These are phyloP conservation scores for Pyricularia sp. DNA, from an alignment of 2,329 filamentous ascomycete species.

Conservation along the genomic window DNA sequence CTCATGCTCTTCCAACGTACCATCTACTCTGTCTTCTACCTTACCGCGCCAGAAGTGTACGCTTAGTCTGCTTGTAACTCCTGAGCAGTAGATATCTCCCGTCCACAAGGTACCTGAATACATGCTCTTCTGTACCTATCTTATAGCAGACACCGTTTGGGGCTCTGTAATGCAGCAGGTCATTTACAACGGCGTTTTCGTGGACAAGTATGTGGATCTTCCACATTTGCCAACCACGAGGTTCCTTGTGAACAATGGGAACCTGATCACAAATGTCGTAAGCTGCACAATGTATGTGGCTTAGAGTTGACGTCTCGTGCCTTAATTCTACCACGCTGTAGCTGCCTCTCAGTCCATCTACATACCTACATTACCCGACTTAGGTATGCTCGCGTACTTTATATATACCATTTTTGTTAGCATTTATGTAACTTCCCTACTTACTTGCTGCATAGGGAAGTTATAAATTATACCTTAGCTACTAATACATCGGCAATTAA, in stretches of 20 bases:
- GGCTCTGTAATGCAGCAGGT: too few species aligned
- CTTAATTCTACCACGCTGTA: not conserved
- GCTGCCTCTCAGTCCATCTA: not conserved
- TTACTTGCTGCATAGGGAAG: too few species aligned
- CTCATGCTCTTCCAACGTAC: not conserved
- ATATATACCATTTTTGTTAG: too few species aligned
- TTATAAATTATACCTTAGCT: too few species aligned
- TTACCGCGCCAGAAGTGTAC: not conserved
- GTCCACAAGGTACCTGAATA: too few species aligned
- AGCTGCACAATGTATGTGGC: not conserved
- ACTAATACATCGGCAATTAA: too few species aligned
- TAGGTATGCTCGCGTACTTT: not conserved
- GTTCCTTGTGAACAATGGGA: not conserved
- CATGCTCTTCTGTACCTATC: too few species aligned
- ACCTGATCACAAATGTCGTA: not conserved
- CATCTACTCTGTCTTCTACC: not conserved
- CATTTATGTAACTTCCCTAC: too few species aligned
- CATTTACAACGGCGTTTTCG: not conserved
- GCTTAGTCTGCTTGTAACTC: too few species aligned
- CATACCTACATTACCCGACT: not conserved
- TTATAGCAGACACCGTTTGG: too few species aligned
- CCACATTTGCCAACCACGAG: not conserved
- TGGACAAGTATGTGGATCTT: not conserved
- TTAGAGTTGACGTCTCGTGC: not conserved
- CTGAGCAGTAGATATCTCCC: not conserved